Percentiles rank a stretch among this genome's conserved stretches.
Evolutionary conservation across 2,329 filamentous ascomycete genomes (phyloP).

Genomic region (Magnaporthiopsis incrustans): DNA sequence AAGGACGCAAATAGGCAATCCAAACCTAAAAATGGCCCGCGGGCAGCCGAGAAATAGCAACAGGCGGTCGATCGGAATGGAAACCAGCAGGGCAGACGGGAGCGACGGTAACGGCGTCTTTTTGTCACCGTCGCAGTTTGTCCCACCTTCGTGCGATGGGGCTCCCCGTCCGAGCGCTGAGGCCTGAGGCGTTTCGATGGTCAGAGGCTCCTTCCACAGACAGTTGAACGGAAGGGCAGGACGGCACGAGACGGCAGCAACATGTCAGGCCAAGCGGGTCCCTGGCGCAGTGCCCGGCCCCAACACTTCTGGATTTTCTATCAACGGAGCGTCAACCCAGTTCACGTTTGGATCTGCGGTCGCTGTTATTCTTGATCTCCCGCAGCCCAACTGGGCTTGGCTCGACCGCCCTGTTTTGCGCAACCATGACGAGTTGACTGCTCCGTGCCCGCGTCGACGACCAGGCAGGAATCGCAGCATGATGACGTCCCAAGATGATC

Average conservation of each 20-base stretch:
- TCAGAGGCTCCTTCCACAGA: too few relatives aligned
- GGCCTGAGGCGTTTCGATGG: background rate
- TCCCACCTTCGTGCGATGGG: background rate
- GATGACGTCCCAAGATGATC: background rate
- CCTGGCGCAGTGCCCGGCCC: too few relatives aligned
- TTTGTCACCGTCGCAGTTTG: too few relatives aligned
- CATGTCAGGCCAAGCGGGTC: background rate
- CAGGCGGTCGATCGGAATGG: background rate
- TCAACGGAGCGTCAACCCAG: too few relatives aligned
- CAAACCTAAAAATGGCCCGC: background rate
- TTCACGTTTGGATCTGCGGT: background rate
- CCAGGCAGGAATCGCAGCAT: background rate
- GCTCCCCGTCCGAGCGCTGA: too few relatives aligned
- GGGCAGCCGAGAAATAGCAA: background rate
- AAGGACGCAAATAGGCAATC: background rate
- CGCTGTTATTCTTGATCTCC: background rate
- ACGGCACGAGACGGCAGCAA: background rate
- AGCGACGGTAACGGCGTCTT: background rate
- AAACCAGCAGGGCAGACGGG: background rate
- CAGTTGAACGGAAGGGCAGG: background rate
- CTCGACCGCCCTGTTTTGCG: too few relatives aligned
- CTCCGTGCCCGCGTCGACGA: background rate
- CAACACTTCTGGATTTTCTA: too few relatives aligned
- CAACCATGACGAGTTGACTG: background rate
- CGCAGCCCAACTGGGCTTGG: too few relatives aligned